Evolutionary conservation across 139 green algal genomes (phyloP).

Genomic region (Coelastrella sp.): DNA sequence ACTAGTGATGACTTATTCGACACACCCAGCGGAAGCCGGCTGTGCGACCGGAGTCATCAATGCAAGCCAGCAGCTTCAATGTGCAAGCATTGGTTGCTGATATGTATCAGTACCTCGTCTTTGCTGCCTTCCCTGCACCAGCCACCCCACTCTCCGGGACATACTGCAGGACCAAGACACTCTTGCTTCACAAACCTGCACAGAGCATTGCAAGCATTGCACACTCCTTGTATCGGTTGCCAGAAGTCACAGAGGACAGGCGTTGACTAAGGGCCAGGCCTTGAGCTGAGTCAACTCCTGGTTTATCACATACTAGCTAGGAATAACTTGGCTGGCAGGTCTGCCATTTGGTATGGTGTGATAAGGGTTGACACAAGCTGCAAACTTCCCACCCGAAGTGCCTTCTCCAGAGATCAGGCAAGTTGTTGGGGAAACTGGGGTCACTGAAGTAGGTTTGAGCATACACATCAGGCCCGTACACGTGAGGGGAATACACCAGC

Average conservation of each 20-base stretch:
- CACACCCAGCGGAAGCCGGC: no score
- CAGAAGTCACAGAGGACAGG: no score
- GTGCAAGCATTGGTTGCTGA: no score
- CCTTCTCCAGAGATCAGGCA: slow-evolving; percentile 45
- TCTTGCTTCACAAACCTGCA: slow-evolving; percentile 35
- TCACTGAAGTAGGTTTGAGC: slow-evolving; percentile 44
- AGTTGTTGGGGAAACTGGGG: slow-evolving; percentile 45
- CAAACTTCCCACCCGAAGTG: slow-evolving; percentile 20
- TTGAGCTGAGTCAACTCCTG: no score
- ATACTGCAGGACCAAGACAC: slow-evolving; percentile 39
- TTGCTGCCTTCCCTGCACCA: slow-evolving; percentile 29
- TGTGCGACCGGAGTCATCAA: no score
- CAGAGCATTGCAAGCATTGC: not conserved
- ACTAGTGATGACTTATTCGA: no score
- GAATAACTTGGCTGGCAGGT: no score
- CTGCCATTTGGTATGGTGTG: no score
- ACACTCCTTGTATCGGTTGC: no score
- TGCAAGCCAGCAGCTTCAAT: no score
- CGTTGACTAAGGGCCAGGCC: no score
- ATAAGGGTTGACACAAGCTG: not conserved
- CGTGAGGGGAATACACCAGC: slow-evolving; percentile 57
- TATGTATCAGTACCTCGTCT: slow-evolving; percentile 34
- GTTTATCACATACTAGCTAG: no score
- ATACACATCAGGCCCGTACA: slow-evolving; percentile 56
- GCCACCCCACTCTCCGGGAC: slow-evolving; percentile 55